Evolutionary conservation across 2,329 filamentous ascomycete genomes (phyloP).

Genomic region (Diaporthe vexans): DNA sequence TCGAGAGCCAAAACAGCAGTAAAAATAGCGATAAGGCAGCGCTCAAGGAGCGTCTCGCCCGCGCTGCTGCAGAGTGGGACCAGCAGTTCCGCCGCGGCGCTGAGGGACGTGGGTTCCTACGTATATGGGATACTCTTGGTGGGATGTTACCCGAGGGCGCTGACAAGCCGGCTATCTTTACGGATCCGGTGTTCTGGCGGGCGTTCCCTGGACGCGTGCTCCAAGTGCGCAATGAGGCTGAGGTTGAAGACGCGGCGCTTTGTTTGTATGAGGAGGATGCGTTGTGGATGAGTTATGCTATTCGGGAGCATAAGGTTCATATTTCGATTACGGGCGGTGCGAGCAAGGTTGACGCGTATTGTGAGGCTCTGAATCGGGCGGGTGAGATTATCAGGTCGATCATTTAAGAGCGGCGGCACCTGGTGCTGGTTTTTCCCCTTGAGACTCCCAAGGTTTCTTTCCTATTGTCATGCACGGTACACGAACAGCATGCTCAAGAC

Average conservation of each 20-base stretch:
- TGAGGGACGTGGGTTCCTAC: conserved; percentile 36
- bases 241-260: conserved; percentile 35
- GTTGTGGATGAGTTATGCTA: conserved; percentile 39
- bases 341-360: conserved; percentile 4
- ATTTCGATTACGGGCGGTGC: background rate
- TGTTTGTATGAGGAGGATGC: conserved; percentile 27
- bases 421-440: background rate
- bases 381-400: background rate
- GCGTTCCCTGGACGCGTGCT: conserved; percentile 36
- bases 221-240: conserved; percentile 35
- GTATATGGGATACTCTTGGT: conserved; percentile 35
- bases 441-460: background rate
- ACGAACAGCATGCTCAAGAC: too few relatives aligned
- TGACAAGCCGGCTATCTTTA: conserved; percentile 35
- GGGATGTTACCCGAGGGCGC: conserved; percentile 31
- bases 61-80: conserved; percentile 34
- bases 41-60: conserved; percentile 11
- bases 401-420: background rate
- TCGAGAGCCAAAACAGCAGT: background rate
- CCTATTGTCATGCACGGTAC: background rate
- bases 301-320: conserved; percentile 20
- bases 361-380: background rate
- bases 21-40: background rate
- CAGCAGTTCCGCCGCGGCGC: conserved; percentile 10
- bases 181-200: conserved; percentile 31